A percentile compares a stretch with the other conserved stretches of the same genome.
These are phyloP conservation scores for Eimeria falciformis DNA, from an alignment of 169 alveolate species.

Conservation along the genomic window DNA sequence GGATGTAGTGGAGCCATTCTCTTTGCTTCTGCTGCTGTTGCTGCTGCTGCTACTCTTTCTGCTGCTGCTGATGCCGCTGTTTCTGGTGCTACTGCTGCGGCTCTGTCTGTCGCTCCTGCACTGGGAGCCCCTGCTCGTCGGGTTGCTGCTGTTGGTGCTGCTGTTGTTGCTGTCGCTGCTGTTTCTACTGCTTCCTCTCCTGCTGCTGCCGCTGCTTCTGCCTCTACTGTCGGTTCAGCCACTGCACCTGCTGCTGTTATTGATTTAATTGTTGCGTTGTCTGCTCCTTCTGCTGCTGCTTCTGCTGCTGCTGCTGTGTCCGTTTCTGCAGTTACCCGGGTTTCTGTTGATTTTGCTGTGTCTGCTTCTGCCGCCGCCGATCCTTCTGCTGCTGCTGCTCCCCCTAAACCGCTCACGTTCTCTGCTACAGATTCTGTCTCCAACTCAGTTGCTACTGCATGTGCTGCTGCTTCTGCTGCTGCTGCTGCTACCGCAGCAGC, in stretches of 20 bases:
- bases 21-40: slow-evolving; percentile 22
- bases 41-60: background rate
- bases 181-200: background rate
- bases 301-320: background rate
- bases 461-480: no score
- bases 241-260: background rate
- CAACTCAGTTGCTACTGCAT: no score
- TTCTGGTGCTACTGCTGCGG: background rate
- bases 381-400: background rate
- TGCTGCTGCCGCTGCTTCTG: background rate
- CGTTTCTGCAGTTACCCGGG: background rate
- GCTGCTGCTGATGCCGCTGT: background rate
- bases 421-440: no score
- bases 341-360: background rate
- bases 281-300: slow-evolving; percentile 16
- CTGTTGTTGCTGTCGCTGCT: background rate
- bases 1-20: no score
- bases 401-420: no score
- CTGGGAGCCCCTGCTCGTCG: background rate
- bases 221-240: background rate
- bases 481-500: no score
- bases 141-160: background rate
- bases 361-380: background rate
- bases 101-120: background rate
- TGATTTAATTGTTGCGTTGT: background rate